A percentile compares a stretch with the other conserved stretches of the same genome.
Evolutionary conservation across 2,329 filamentous ascomycete genomes (phyloP).

Genomic region (Trichoderma sp.): DNA sequence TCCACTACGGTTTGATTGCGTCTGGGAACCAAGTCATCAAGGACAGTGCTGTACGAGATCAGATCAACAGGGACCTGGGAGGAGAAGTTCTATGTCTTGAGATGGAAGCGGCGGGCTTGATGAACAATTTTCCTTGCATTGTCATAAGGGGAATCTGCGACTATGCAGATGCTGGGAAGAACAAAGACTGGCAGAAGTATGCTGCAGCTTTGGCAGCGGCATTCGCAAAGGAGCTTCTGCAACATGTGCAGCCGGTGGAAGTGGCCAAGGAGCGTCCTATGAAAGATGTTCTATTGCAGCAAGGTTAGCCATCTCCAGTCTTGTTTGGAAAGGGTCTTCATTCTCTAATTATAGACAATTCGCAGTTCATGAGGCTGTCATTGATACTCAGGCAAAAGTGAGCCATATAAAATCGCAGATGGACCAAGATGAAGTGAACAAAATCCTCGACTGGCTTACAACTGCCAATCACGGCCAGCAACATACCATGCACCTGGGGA

Average conservation of each 20-base stretch:
- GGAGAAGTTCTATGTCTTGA: not conserved
- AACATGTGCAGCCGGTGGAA: not conserved
- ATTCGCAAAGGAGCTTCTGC: slow-evolving; percentile 1
- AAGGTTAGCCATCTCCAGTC: not conserved
- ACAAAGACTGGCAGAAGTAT: not conserved
- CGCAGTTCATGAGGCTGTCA: not conserved
- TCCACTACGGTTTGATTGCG: not conserved
- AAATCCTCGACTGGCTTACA: slow-evolving; percentile 46
- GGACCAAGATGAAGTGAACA: not conserved
- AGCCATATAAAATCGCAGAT: not conserved
- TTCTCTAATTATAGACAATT: not conserved
- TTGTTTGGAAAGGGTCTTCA: not conserved
- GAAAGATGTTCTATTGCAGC: not conserved
- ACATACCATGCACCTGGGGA: slow-evolving; percentile 40
- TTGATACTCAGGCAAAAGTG: not conserved
- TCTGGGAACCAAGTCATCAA: not conserved
- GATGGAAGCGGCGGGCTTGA: slow-evolving; percentile 4
- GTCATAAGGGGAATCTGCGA: not conserved
- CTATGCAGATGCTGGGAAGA: not conserved
- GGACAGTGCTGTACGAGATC: not conserved
- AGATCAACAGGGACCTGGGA: not conserved
- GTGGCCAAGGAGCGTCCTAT: slow-evolving; percentile 3
- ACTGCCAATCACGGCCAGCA: slow-evolving; percentile 41
- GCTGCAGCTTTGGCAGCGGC: not conserved
- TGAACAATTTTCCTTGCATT: slow-evolving; percentile 7